Evolutionary conservation across 331 rosid genomes (phyloP), one percentile per base, ranked within the genome.

Genomic region (Pyracantha coccinea): DNA sequence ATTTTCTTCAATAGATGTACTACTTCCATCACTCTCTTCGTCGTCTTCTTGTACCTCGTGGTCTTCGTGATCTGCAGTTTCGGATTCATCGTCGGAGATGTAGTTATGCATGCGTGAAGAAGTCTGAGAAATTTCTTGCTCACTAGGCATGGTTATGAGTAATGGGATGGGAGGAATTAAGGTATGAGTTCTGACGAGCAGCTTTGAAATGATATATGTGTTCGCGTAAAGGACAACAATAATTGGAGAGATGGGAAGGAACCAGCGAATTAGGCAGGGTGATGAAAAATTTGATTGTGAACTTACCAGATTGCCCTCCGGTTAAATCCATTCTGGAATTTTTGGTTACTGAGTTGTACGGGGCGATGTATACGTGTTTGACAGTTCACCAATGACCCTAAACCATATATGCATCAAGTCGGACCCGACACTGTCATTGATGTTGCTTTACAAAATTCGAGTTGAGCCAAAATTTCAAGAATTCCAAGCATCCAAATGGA

Each of bases 101-200:
- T 78, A 68, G 55, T 69, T 58, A 21, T 71, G 86, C 72, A 77
- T 65, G 88, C 52, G 29, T 31, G 88, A 52, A 52, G 21, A 52
- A 17, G 57, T 52, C 57, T 52, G 57, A 52, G 57, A 77, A 73
- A 29, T 76, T 7, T 82, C 83, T 60, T 23, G 85, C 11, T 72
- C 78, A 20, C 79, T 71, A 28, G 96, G 85, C 96, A 89, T 92
- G 85, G 33, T 55, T 45, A 12, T 29, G 41, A 25, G 25, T 6
- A 44, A 21, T 20, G 27, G 62, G 28, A 57, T 8, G 25, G 24
- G 27, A 41, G 29, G 64, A 14, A 19, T 41, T 14, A 38, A 47
- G 4, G 32, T 33, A 6, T 13, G 14, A 19, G 31, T 31, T 33
- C 15, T 31, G 45, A 63, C 9, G 68, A 19, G 8, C 24, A 29